Base-by-base conservation (phyloP, 192 early-diverging fungal species). In the Umbelopsis sp. region DNA sequence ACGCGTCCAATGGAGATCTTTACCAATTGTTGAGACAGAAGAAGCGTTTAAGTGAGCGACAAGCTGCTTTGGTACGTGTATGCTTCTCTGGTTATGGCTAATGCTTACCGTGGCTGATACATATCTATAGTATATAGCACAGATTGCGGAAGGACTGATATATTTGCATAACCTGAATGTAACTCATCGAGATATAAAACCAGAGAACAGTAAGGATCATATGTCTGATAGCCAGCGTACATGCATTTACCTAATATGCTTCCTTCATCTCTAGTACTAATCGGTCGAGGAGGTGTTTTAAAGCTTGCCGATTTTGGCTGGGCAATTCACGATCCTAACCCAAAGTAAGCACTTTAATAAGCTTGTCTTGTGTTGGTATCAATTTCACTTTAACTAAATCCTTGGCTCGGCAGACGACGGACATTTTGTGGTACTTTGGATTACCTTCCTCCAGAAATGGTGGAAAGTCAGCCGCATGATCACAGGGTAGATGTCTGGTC, bases 241-340 rank as follows among this genome's bases (percentile, higher is more conserved):
- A 3, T 15, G 37, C 20, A 65, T 18, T 10, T 30, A 67, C 20
- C 18, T 12, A 6, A 52, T 52, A 23, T 16, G 27, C 23, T 55
- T 52, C n/a, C 25, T 55, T 70, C 18, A 44, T 46, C 46, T 20
- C 7, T 48, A 78, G 76, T 78, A 15, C 74, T 98, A 30, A 77
- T 98, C 30, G 91, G 90, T 25, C 70, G 83, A 7, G 81, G 94
- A 37, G 95, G 94, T 13, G 88, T 91, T 61, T 82, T 98, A 37
- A 97, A 97, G 71, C 92, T 98, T 65, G 92, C 90, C 11, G 97
- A 98, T 82, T 98, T 97, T 85, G 97, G 97, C 4, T 98, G 97
- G 97, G 90, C 92, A 1, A 94, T 98, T 12, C 93, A 95, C 67
- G 90, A 93, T 46, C 92, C 90, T 30, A 87, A 91, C 52, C 84